phyloP scores from a whole-genome alignment of 192 early-diverging fungal species.

The Linderina pennispora region DNA sequence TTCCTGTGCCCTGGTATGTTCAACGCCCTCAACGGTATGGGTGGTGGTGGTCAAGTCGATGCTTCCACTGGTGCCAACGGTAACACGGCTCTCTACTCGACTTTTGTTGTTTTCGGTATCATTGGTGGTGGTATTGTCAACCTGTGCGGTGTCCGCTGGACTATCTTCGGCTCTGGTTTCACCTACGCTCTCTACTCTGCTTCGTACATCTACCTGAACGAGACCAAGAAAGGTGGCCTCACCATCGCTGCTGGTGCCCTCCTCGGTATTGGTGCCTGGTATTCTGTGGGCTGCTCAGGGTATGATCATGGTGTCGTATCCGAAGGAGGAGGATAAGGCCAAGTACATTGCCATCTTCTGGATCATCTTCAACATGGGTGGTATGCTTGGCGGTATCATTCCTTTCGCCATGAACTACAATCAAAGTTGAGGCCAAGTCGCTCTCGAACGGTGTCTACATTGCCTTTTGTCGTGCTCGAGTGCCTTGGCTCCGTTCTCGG shows the following conservation, averaged over 20 bases:
- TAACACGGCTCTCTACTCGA: slow-evolving; percentile 70
- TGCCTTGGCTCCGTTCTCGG: slow-evolving; percentile 56
- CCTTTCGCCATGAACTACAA: slow-evolving; percentile 68
- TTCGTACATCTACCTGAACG: slow-evolving; percentile 67
- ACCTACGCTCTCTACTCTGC: slow-evolving; percentile 72
- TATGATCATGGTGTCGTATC: slow-evolving; percentile 84
- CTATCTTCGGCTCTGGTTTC: slow-evolving; percentile 61
- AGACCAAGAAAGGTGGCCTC: slow-evolving; percentile 52
- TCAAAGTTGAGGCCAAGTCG: slow-evolving; percentile 19
- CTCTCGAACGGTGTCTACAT: slow-evolving; percentile 66
- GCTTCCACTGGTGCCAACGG: slow-evolving; percentile 60
- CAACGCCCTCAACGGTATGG: slow-evolving; percentile 61
- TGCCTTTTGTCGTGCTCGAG: slow-evolving; percentile 76
- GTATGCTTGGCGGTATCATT: slow-evolving; percentile 71
- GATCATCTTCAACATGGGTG: slow-evolving; percentile 84
- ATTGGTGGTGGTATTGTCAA: slow-evolving; percentile 74
- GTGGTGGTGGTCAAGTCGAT: slow-evolving; percentile 61
- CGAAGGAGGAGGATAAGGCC: slow-evolving; percentile 74
- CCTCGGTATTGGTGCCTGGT: slow-evolving; percentile 77
- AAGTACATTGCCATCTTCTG: slow-evolving; percentile 81
- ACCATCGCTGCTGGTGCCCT: slow-evolving; percentile 70
- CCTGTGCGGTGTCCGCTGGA: slow-evolving; percentile 65
- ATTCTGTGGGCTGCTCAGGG: slow-evolving; percentile 75
- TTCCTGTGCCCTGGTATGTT: slow-evolving; percentile 81
- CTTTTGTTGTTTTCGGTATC: slow-evolving; percentile 73